These are phyloP conservation scores for Aureobasidium musti DNA, from an alignment of 2,329 filamentous ascomycete genomes.

Conservation along the genomic window DNA sequence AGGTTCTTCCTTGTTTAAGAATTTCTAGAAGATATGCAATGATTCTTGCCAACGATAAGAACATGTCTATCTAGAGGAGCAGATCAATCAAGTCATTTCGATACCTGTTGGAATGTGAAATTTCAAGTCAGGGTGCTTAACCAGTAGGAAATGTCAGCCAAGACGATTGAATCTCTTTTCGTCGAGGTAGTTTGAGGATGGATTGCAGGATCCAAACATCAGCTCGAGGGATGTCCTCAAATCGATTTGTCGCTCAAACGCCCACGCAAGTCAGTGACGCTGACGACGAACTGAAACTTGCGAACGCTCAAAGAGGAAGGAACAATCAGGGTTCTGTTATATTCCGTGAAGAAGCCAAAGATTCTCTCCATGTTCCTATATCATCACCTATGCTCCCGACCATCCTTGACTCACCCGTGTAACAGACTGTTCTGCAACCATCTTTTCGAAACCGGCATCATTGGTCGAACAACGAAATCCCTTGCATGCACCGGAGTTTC, in stretches of 20 bases:
- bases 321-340: not conserved
- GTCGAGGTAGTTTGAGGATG: not conserved
- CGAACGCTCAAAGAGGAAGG: not conserved
- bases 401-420: not conserved
- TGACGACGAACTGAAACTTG: not conserved
- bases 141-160: not conserved
- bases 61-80: not conserved
- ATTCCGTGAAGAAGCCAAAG: not conserved
- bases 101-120: not conserved
- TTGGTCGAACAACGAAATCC: not conserved
- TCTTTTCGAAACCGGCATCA: not conserved
- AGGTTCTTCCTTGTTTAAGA: not conserved
- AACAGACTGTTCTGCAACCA: not conserved
- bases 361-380: not conserved
- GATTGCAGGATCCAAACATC: not conserved
- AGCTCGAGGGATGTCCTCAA: not conserved
- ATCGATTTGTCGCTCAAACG: not conserved
- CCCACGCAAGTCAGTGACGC: not conserved
- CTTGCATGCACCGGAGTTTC: not conserved
- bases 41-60: not conserved
- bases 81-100: not conserved
- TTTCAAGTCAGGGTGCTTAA: not conserved
- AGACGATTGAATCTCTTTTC: not conserved
- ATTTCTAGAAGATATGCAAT: not conserved
- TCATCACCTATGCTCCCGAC: not conserved